A percentile compares a stretch with the other conserved stretches of the same genome.
These are phyloP conservation scores for Durusdinium trenchii DNA, from an alignment of 73 alveolate genomes.

Conservation along the genomic window DNA sequence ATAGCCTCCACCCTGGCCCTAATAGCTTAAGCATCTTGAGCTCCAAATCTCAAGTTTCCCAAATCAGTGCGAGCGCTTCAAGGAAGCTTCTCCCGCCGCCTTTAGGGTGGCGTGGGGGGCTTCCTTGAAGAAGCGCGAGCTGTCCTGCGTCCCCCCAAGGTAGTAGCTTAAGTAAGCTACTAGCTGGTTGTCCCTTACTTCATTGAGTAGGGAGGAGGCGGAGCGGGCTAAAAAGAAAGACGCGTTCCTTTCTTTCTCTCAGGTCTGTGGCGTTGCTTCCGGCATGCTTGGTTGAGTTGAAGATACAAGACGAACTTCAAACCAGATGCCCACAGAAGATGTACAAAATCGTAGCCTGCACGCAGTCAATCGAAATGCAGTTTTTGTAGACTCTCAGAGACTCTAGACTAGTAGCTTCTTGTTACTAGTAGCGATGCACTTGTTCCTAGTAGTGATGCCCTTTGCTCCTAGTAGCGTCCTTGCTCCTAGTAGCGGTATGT, in stretches of 20 bases:
- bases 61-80: not conserved
- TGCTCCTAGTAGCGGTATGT: not conserved
- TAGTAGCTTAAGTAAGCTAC: no score
- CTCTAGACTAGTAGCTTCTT: no score
- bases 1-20: no score
- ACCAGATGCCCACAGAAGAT: constrained; percentile 89
- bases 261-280: constrained; percentile 90
- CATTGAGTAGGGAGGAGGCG: no score
- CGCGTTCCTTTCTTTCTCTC: no score
- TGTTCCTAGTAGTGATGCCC: not conserved
- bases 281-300: constrained; percentile 55
- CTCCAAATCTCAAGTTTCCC: not conserved
- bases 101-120: no score
- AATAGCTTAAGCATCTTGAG: no score
- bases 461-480: not conserved
- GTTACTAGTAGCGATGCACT: not conserved
- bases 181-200: no score
- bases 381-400: no score
- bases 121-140: no score
- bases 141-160: not conserved
- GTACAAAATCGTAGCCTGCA: constrained; percentile 47
- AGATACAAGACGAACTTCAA: constrained; percentile 39
- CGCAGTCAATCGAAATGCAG: not conserved
- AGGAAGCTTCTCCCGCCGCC: no score
- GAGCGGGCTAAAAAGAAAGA: no score